Conservation (phyloP, 1,139 yeast genomes). For the Magnusiomyces tetraspermus region DNA sequence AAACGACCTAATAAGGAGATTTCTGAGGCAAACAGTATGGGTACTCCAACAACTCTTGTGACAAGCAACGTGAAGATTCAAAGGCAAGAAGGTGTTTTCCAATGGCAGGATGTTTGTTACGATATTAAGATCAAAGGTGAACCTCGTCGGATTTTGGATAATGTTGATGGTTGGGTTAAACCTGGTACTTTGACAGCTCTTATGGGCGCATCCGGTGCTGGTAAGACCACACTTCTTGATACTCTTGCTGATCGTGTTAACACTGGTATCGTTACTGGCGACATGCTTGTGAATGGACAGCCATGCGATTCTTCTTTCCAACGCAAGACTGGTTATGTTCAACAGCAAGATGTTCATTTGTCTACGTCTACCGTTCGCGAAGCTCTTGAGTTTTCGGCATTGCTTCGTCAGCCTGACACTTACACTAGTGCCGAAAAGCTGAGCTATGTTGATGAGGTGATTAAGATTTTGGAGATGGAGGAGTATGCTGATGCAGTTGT, state of each 20-base stretch:
- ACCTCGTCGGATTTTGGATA: conserved; percentile 51
- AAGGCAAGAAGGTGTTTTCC: conserved; percentile 43
- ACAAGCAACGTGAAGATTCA: conserved; percentile 13
- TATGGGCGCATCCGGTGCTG: conserved; percentile 88
- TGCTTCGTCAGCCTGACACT: conserved; percentile 56
- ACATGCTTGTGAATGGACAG: conserved; percentile 63
- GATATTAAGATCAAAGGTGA: conserved; percentile 55
- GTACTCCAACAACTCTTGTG: conserved; percentile 5
- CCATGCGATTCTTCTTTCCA: conserved; percentile 65
- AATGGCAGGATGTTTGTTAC: conserved; percentile 71
- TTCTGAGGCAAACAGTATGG: conserved; percentile 6
- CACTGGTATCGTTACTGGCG: conserved; percentile 69
- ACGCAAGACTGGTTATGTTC: conserved; percentile 75
- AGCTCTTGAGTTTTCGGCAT: conserved; percentile 62
- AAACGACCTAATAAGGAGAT: conserved; percentile 7
- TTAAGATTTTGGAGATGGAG: conserved; percentile 61
- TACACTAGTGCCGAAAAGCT: conserved; percentile 52
- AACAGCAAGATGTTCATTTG: conserved; percentile 72
- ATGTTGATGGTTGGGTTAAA: conserved; percentile 77
- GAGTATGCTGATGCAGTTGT: conserved; percentile 72
- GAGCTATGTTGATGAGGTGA: conserved; percentile 62
- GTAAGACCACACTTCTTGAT: conserved; percentile 69
- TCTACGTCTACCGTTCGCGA: conserved; percentile 72
- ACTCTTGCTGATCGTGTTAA: conserved; percentile 72
- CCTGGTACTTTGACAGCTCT: conserved; percentile 69